Evolutionary conservation across 2,329 filamentous ascomycete species (phyloP).

Genomic region (Verruconis gallopava): DNA sequence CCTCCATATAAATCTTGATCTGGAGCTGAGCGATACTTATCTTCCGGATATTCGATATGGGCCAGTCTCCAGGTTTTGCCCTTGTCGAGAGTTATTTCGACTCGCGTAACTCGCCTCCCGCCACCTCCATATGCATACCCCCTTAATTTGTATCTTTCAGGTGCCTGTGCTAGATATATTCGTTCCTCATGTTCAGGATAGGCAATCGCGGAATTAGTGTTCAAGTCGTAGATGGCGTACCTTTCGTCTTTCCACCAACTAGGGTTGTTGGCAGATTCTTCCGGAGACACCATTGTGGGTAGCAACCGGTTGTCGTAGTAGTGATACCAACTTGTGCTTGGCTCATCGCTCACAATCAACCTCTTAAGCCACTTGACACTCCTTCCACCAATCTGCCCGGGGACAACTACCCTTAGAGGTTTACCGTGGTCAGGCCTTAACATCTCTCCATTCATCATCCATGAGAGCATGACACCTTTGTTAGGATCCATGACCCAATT

Average conservation of each 20-base stretch:
- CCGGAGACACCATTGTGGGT: conserved; percentile 73
- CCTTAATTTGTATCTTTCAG: conserved; percentile 48
- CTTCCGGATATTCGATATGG: conserved; percentile 70
- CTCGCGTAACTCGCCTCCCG: conserved; percentile 67
- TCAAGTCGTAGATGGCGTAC: conserved; percentile 88
- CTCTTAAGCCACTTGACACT: conserved; percentile 89
- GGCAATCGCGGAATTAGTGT: conserved; percentile 70
- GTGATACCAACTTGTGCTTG: conserved; percentile 91
- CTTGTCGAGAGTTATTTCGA: conserved; percentile 73
- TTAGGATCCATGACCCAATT: conserved; percentile 81
- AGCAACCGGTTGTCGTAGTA: conserved; percentile 87
- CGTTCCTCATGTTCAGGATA: conserved; percentile 69
- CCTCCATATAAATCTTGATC: conserved; percentile 61
- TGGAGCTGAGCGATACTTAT: conserved; percentile 58
- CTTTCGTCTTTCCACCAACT: conserved; percentile 79
- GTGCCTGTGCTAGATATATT: conserved; percentile 36
- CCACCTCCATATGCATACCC: conserved; percentile 87
- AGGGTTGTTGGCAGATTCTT: conserved; percentile 59
- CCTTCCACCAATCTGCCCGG: conserved; percentile 80
- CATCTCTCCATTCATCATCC: conserved; percentile 79
- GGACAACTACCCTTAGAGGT: conserved; percentile 69
- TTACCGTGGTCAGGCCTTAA: conserved; percentile 76
- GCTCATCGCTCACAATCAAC: conserved; percentile 61
- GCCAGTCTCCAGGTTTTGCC: conserved; percentile 70
- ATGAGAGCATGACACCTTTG: conserved; percentile 71